A percentile compares a stretch with the other conserved stretches of the same genome.
phyloP scores from a whole-genome alignment of 169 alveolate genomes.

The Plasmodium yoelii region DNA sequence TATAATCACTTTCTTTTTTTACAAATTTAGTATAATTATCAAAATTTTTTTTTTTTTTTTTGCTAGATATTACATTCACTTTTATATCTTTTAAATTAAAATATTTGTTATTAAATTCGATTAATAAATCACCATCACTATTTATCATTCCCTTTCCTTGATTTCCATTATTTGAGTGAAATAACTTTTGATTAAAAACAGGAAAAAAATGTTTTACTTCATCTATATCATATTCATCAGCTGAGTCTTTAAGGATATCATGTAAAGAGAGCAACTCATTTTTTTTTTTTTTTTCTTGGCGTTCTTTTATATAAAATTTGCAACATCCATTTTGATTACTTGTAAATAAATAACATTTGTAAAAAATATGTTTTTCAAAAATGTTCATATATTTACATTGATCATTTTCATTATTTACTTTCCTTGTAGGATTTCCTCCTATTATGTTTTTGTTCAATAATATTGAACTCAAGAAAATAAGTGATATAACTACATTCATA shows the following conservation, averaged over 20 bases:
- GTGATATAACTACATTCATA: conserved; percentile 10
- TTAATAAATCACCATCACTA: conserved; percentile 32
- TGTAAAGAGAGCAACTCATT: conserved; percentile 16
- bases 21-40: conserved; percentile 24
- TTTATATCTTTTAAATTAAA: conserved; percentile 52
- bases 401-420: conserved; percentile 10
- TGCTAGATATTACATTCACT: conserved; percentile 28
- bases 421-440: not conserved
- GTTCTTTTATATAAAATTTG: conserved; percentile 1
- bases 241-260: conserved; percentile 28
- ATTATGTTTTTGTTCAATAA: conserved; percentile 9
- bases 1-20: conserved; percentile 30
- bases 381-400: conserved; percentile 20
- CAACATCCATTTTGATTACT: conserved; percentile 9
- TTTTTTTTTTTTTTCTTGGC: conserved; percentile 6
- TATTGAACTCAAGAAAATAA: conserved; percentile 17
- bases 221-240: conserved; percentile 29
- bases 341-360: conserved; percentile 32
- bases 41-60: not conserved
- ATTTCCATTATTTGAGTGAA: not conserved
- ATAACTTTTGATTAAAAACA: conserved; percentile 29
- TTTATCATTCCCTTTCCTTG: conserved; percentile 10
- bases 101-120: conserved; percentile 49
- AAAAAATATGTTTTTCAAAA: conserved; percentile 24
- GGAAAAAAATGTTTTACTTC: conserved; percentile 45